These are phyloP conservation scores for Penicillium occitanis DNA, from an alignment of 2,329 filamentous ascomycete species.

Conservation along the genomic window DNA sequence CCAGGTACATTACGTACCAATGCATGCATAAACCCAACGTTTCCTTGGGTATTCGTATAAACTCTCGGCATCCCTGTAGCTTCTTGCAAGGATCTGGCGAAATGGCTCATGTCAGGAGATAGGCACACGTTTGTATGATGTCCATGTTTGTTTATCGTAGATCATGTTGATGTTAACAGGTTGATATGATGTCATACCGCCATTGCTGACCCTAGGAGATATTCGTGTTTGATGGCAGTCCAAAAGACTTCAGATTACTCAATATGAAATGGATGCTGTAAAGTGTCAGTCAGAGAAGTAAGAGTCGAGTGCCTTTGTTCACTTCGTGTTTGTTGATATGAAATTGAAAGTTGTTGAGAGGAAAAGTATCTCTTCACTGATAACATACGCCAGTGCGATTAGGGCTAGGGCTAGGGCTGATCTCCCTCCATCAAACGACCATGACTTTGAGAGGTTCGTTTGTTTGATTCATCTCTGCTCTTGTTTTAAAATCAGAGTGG, in stretches of 20 bases:
- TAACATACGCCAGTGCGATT: neutral
- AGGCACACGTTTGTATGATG: neutral
- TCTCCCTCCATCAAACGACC: neutral
- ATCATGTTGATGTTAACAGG: neutral
- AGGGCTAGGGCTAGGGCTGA: conserved; percentile 1
- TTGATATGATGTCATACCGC: neutral
- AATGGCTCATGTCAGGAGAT: neutral
- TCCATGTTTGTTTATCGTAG: neutral
- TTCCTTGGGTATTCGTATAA: neutral
- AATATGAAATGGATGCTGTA: neutral
- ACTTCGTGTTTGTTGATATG: too few species aligned
- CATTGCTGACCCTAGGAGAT: neutral
- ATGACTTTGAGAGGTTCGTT: neutral
- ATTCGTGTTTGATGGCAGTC: neutral
- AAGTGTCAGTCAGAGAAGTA: too few species aligned
- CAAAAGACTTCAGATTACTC: neutral
- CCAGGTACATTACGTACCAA: conserved; percentile 6
- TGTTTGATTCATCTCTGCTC: neutral
- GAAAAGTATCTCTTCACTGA: neutral
- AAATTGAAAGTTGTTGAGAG: too few species aligned
- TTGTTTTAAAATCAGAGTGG: neutral
- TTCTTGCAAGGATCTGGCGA: neutral
- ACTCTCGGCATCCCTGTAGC: neutral
- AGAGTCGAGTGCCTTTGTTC: too few species aligned
- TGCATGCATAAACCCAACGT: neutral